Evolutionary conservation across 768 basidiomycete genomes (phyloP).

Genomic region (Tricholoma hemisulphureum): DNA sequence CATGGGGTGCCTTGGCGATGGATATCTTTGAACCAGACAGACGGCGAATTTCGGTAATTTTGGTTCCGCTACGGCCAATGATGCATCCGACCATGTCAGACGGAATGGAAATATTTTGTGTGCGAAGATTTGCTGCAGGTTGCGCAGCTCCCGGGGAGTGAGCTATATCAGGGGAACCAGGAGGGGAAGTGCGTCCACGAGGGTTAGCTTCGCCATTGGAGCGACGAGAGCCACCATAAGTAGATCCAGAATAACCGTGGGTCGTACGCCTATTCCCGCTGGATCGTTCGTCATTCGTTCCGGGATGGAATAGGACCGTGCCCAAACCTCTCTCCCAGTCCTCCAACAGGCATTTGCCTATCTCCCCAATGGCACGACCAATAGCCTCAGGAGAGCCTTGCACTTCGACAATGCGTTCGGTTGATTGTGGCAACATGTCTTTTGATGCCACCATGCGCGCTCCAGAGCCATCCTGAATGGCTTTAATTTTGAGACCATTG

Average conservation of each 20-base stretch:
- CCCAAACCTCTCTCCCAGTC: constrained; percentile 95
- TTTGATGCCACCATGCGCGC: constrained; percentile 99
- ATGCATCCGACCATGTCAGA: constrained; percentile 98
- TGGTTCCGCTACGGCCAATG: constrained; percentile 94
- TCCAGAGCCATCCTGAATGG: constrained; percentile 94
- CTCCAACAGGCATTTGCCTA: constrained; percentile 91
- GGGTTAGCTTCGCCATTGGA: constrained; percentile 57
- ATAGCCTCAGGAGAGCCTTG: constrained; percentile 93
- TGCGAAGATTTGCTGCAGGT: constrained; percentile 80
- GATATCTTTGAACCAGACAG: constrained; percentile 97
- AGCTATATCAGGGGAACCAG: constrained; percentile 42
- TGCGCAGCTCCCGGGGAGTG: constrained; percentile 53
- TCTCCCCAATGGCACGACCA: constrained; percentile 90
- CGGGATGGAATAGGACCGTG: constrained; percentile 95
- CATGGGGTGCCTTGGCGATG: constrained; percentile 98
- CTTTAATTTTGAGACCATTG: constrained; percentile 95
- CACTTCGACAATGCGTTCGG: constrained; percentile 97
- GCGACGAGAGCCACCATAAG: constrained; percentile 54
- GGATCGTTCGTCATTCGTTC: constrained; percentile 71
- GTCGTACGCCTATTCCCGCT: constrained; percentile 46
- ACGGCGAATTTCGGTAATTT: constrained; percentile 98
- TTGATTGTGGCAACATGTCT: constrained; percentile 99
- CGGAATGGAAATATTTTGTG: constrained; percentile 99
- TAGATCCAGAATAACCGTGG: constrained; percentile 46
- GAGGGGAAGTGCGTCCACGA: constrained; percentile 46